Evolutionary conservation across 768 basidiomycete genomes (phyloP).

Genomic region (Paxillus ammoniavirescens): DNA sequence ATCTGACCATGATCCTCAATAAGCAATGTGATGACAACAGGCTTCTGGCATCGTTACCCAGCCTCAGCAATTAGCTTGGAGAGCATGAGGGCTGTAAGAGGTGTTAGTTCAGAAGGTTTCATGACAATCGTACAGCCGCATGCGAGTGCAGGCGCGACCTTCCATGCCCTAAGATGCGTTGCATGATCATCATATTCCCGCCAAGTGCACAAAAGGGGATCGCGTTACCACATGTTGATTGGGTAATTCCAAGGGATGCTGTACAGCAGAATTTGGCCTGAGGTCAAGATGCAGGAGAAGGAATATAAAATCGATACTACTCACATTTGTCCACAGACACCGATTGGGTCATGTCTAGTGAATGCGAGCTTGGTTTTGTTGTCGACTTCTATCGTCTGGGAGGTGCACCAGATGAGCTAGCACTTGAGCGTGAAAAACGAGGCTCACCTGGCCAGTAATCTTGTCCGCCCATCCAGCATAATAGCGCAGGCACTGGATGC

Average conservation of each 20-base stretch:
- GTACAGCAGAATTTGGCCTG: constrained; percentile 2
- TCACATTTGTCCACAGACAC: constrained; percentile 93
- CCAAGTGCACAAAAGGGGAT: constrained; percentile 3
- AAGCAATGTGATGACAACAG: constrained; percentile 10
- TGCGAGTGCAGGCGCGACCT: constrained; percentile 89
- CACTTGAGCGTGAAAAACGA: constrained; percentile 1
- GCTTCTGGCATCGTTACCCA: constrained; percentile 48
- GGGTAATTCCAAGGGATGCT: constrained; percentile 95
- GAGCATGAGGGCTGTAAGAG: constrained; percentile 79
- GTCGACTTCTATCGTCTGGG: constrained; percentile 75
- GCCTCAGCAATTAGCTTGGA: constrained; percentile 81
- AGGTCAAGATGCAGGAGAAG: constrained; percentile 8
- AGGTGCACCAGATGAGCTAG: constrained; percentile 5
- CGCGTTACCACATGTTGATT: constrained; percentile 72
- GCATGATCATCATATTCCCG: not conserved
- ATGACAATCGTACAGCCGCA: constrained; percentile 92
- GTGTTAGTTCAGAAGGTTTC: constrained; percentile 90
- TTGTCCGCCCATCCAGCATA: constrained; percentile 98
- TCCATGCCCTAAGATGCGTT: constrained; percentile 65
- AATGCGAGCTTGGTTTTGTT: constrained; percentile 80
- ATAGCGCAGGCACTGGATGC: constrained; percentile 76
- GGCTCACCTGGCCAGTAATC: constrained; percentile 75
- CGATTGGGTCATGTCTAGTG: constrained; percentile 86
- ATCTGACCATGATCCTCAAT: constrained; percentile 43
- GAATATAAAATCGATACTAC: constrained; percentile 11